Evolutionary conservation across 1,284 basidiomycete genomes (phyloP).

Genomic region (Clitocybe nebularis): DNA sequence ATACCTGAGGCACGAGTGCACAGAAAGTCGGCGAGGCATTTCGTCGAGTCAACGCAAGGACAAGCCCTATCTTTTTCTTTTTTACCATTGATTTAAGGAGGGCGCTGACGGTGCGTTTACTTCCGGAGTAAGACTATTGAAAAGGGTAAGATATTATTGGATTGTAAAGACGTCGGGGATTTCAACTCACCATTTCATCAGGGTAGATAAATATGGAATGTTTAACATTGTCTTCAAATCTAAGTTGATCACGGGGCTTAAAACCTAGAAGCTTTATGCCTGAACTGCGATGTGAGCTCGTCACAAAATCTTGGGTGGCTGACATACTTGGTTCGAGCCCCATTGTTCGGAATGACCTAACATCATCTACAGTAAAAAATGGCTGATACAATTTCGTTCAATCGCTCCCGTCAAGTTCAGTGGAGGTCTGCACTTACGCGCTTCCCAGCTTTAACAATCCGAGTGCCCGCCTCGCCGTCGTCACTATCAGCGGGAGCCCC

Average conservation of each 20-base stretch:
- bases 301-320: conserved; percentile 1
- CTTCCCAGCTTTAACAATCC: conserved; percentile 45
- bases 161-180: no score
- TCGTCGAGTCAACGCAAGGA: conserved; percentile 65
- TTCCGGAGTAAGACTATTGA: conserved; percentile 76
- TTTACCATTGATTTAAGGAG: conserved; percentile 81
- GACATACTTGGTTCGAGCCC: conserved; percentile 66
- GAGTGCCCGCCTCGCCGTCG: conserved; percentile 23
- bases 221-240: conserved; percentile 87
- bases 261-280: conserved; percentile 92
- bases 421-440: conserved; percentile 36
- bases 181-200: conserved; percentile 78
- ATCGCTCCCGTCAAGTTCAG: background rate
- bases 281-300: conserved; percentile 18
- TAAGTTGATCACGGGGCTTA: conserved; percentile 69
- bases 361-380: conserved; percentile 84
- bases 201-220: conserved; percentile 93
- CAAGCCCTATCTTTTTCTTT: conserved; percentile 82
- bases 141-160: background rate
- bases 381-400: conserved; percentile 40
- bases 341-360: conserved; percentile 76
- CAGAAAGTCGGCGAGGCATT: conserved; percentile 81
- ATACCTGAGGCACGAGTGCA: conserved; percentile 83
- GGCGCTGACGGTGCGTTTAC: conserved; percentile 87
- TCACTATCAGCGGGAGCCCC: conserved; percentile 44